Conservation (phyloP, 352 stramenopile genomes). For the Pythium aquatile region DNA sequence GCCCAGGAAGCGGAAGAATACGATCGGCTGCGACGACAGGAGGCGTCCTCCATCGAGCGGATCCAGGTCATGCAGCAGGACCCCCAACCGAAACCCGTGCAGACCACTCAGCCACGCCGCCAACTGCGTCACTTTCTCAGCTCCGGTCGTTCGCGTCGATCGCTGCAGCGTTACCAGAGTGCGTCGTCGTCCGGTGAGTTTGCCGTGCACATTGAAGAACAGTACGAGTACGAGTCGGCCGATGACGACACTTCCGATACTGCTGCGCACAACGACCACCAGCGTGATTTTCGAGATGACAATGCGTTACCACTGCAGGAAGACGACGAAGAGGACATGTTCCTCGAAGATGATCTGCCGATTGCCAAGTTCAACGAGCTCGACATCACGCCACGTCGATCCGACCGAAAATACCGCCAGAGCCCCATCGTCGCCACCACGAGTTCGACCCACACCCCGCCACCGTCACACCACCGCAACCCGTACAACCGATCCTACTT, state of each 20-base stretch:
- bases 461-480: background rate
- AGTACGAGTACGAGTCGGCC: constrained; percentile 26
- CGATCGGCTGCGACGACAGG: constrained; percentile 62
- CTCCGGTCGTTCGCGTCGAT: constrained; percentile 8
- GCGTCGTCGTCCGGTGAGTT: constrained; percentile 17
- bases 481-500: constrained; percentile 1
- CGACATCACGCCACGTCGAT: constrained; percentile 22
- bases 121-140: constrained; percentile 9
- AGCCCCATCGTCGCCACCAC: constrained; percentile 1
- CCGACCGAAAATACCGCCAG: constrained; percentile 18
- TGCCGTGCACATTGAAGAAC: constrained; percentile 25
- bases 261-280: constrained; percentile 8
- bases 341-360: constrained; percentile 26
- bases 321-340: constrained; percentile 23
- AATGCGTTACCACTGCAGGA: constrained; percentile 3
- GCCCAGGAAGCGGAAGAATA: constrained; percentile 74
- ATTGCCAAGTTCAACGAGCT: constrained; percentile 23
- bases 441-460: constrained; percentile 4
- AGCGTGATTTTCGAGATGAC: constrained; percentile 1
- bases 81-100: constrained; percentile 21
- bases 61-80: constrained; percentile 59
- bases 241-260: background rate
- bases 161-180: constrained; percentile 16
- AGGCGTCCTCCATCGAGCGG: constrained; percentile 66
- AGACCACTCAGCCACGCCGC: background rate